Conservation (phyloP, 495 filamentous ascomycete species). For the Baudoinia panamericana region DNA sequence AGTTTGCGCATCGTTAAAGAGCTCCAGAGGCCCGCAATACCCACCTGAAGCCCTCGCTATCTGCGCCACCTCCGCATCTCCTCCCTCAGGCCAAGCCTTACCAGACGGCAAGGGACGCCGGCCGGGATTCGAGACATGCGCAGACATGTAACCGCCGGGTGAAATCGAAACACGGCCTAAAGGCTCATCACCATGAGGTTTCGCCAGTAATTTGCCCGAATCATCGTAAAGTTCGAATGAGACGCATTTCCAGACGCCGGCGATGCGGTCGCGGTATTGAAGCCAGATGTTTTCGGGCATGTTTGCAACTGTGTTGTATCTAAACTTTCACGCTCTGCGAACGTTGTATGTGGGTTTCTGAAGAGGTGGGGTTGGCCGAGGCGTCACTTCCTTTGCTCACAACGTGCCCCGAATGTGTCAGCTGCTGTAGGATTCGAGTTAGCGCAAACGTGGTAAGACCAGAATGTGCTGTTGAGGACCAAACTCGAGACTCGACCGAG, state of each 20-base stretch:
- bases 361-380: too few species aligned
- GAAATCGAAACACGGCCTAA: conserved; percentile 12
- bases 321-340: too few species aligned
- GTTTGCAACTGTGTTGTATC: too few species aligned
- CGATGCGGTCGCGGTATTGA: conserved; percentile 3
- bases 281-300: conserved; percentile 30
- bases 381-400: too few species aligned
- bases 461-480: too few species aligned
- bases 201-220: conserved; percentile 9
- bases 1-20: conserved; percentile 6
- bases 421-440: too few species aligned
- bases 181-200: conserved; percentile 16
- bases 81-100: conserved; percentile 9
- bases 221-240: conserved; percentile 9
- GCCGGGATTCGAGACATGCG: conserved; percentile 7
- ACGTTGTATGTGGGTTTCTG: too few species aligned
- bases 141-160: conserved; percentile 8
- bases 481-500: too few species aligned
- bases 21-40: conserved; percentile 16
- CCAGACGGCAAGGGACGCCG: conserved; percentile 10
- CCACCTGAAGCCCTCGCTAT: conserved; percentile 10
- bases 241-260: conserved; percentile 18
- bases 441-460: too few species aligned
- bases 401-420: too few species aligned
- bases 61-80: conserved; percentile 13